Evolutionary conservation across 805 yeast species (phyloP).

Genomic region (Ogataea paraovalis): DNA sequence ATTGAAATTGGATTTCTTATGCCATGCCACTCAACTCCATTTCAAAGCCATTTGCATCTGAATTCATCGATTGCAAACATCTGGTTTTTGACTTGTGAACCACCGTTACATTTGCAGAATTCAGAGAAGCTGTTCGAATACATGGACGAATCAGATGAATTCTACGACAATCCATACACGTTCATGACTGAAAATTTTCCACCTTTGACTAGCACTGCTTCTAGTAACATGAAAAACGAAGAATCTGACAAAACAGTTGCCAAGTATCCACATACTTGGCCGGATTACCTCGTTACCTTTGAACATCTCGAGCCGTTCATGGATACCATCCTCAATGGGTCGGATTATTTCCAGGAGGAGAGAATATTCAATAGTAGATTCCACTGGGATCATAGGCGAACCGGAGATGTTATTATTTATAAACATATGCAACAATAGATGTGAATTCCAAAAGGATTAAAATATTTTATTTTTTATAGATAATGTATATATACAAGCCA

Average conservation of each 20-base stretch:
- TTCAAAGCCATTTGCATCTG: constrained; percentile 80
- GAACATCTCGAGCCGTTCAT: constrained; percentile 53
- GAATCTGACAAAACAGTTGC: background rate
- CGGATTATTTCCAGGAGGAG: constrained; percentile 41
- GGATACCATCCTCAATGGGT: constrained; percentile 31
- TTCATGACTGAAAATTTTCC: constrained; percentile 59
- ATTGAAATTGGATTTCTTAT: constrained; percentile 73
- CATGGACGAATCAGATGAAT: constrained; percentile 81
- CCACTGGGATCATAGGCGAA: constrained; percentile 83
- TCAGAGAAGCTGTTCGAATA: constrained; percentile 41
- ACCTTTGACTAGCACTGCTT: too few species aligned
- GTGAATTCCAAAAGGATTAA: background rate
- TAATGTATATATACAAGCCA: background rate
- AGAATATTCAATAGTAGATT: constrained; percentile 73
- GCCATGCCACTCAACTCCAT: constrained; percentile 98
- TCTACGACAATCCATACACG: constrained; percentile 62
- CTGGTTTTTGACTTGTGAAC: constrained; percentile 90
- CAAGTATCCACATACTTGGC: constrained; percentile 51
- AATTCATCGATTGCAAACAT: constrained; percentile 37
- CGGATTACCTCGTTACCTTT: constrained; percentile 68
- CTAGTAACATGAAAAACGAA: too few species aligned
- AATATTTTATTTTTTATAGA: background rate
- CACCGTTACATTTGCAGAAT: constrained; percentile 55
- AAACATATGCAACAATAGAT: constrained; percentile 4
- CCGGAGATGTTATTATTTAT: constrained; percentile 75